Conservation (phyloP, 805 yeast genomes). For the Alloascoidea hylecoeti region DNA sequence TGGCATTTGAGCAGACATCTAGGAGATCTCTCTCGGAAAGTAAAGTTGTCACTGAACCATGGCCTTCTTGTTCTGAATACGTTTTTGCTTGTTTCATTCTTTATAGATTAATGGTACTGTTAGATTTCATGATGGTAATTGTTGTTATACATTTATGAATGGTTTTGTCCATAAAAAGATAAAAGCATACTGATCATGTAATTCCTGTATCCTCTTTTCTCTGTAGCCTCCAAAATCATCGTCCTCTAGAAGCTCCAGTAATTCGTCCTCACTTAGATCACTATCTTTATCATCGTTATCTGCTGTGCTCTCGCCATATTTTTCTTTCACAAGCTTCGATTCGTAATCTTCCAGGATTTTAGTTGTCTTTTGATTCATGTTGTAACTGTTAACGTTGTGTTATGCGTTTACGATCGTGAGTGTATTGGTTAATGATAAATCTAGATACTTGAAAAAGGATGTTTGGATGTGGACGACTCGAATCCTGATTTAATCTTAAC, state of each 20-base stretch:
- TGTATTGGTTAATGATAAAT: neutral
- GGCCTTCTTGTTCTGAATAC: conserved; percentile 21
- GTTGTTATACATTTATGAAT: too few species aligned
- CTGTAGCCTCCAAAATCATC: conserved; percentile 37
- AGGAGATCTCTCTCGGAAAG: conserved; percentile 43
- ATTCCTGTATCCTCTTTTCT: conserved; percentile 47
- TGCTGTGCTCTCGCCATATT: conserved; percentile 13
- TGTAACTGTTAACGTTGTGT: neutral
- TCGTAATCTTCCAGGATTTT: neutral
- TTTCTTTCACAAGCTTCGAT: conserved; percentile 2
- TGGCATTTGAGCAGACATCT: conserved; percentile 28
- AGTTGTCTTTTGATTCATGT: neutral
- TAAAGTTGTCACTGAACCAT: conserved; percentile 27
- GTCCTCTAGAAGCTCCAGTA: conserved; percentile 22
- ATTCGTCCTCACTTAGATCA: conserved; percentile 13
- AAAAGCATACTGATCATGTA: conserved; percentile 22
- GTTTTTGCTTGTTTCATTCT: conserved; percentile 20
- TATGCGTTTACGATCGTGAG: neutral
- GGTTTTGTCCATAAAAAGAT: too few species aligned
- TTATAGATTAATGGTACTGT: conserved; percentile 12
- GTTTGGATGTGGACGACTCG: too few species aligned
- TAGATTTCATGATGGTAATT: neutral
- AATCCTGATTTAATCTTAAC: too few species aligned
- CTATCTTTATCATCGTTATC: conserved; percentile 13
- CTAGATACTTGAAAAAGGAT: too few species aligned